Evolutionary conservation across 2,329 filamentous ascomycete genomes (phyloP), one percentile per base, ranked within the genome.

Genomic region (Colletotrichum lentis): DNA sequence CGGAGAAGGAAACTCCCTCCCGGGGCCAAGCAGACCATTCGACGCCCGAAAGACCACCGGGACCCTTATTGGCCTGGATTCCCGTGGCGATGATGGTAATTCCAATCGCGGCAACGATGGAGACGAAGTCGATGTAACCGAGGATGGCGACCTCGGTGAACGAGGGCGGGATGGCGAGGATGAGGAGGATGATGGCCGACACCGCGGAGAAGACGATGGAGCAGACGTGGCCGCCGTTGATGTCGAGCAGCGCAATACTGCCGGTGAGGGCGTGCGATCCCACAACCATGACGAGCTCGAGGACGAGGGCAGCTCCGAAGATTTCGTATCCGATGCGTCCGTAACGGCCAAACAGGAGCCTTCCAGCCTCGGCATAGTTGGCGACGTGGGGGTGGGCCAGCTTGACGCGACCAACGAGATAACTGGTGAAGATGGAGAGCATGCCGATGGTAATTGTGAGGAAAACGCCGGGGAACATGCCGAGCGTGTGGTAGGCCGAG

Each of bases 211-310:
- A 84, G 56, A 80, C 78, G 52, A 84, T 73, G 22, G 80, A 80
- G 77, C 82, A 84, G 24, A 76, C 73, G 31, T 76, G 85, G 70
- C 90, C 84, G 6, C 85, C 77, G 3, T 88, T 88, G 58, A 92
- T 81, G 53, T 84, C 87, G 72, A 88, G 88, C 77, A 92, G 85
- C 71, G 90, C 90, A 72, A 92, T 89, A 31, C 84, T 85, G 71
- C 91, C 91, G 0, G 89, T 91, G 70, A 92, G 79, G 53, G 91
- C 82, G 77, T 93, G 91, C n/a, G 89, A 90, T 35, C 86, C 88
- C 78, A 90, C 88, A 72, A 91, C 85, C 78, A 93, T 91, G 67
- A 90, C 79, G 41, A 92, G 81, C 76, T 91, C 87, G 16, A 91
- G 77, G 11, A 85, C 79, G 71, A 90, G 88, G 69, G 85, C 88